phyloP scores from a whole-genome alignment of 768 basidiomycete genomes.

The Suillus discolor region DNA sequence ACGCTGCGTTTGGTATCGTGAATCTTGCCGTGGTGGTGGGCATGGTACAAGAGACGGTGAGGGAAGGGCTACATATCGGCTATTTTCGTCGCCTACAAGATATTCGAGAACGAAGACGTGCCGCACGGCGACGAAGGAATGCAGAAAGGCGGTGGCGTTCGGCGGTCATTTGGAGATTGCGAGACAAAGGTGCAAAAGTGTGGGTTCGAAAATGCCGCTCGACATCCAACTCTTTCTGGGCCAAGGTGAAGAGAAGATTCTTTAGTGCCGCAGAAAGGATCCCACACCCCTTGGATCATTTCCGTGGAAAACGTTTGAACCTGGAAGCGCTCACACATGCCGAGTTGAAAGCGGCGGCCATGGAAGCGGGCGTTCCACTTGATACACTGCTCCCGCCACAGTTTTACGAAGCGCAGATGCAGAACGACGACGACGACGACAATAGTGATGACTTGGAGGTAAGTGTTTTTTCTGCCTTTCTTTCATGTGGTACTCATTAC shows the following conservation, averaged over 20 bases:
- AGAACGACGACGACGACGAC: background rate
- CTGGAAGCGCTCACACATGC: slow-evolving; percentile 50
- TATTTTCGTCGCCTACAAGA: slow-evolving; percentile 57
- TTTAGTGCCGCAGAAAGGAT: slow-evolving; percentile 16
- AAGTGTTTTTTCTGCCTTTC: background rate
- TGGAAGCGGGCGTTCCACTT: slow-evolving; percentile 69
- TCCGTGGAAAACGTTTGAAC: slow-evolving; percentile 61
- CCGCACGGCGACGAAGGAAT: slow-evolving; percentile 42
- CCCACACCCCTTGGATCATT: slow-evolving; percentile 9
- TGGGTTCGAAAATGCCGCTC: slow-evolving; percentile 44
- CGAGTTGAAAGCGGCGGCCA: slow-evolving; percentile 62
- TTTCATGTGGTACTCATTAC: background rate
- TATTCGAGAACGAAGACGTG: slow-evolving; percentile 48
- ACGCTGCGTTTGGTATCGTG: slow-evolving; percentile 61
- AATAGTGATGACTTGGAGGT: slow-evolving; percentile 4
- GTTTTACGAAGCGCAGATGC: slow-evolving; percentile 27
- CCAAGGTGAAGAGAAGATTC: slow-evolving; percentile 13
- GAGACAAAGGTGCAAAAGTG: slow-evolving; percentile 45
- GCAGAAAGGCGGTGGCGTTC: slow-evolving; percentile 58
- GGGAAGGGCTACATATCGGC: slow-evolving; percentile 71
- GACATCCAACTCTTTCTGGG: slow-evolving; percentile 12
- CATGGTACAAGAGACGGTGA: slow-evolving; percentile 67
- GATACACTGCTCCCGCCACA: slow-evolving; percentile 48
- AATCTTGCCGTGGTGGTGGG: slow-evolving; percentile 65
- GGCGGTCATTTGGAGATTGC: slow-evolving; percentile 67